These are phyloP conservation scores for Chytriomyces sp. DNA, from an alignment of 192 early-diverging fungal species.

Conservation along the genomic window DNA sequence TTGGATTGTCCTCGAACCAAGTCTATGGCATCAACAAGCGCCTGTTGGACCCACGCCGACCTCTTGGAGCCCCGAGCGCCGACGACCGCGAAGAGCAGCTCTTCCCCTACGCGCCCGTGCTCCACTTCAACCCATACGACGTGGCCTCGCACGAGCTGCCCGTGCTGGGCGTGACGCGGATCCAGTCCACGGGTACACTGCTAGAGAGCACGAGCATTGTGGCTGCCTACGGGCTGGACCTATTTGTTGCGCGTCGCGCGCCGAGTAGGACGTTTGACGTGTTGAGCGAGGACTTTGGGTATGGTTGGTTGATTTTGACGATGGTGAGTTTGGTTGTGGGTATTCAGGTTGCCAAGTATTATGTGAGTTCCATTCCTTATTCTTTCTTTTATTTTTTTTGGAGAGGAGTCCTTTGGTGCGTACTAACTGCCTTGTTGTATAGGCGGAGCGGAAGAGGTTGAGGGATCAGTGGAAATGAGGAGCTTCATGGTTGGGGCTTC, in stretches of 20 bases:
- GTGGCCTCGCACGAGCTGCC: constrained; percentile 74
- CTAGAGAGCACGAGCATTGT: constrained; percentile 95
- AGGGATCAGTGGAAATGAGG: constrained; percentile 42
- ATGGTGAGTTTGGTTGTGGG: constrained; percentile 76
- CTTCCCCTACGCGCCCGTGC: constrained; percentile 69
- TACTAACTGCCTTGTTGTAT: neutral
- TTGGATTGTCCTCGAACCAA: constrained; percentile 59
- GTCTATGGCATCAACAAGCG: constrained; percentile 70
- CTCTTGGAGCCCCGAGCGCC: constrained; percentile 60
- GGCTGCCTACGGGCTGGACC: constrained; percentile 84
- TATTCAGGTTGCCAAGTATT: constrained; percentile 64
- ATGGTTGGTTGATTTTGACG: constrained; percentile 78
- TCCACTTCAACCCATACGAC: constrained; percentile 75
- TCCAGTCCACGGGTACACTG: constrained; percentile 74
- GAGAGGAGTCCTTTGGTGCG: neutral
- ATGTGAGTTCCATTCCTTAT: constrained; percentile 37
- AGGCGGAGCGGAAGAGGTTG: constrained; percentile 45
- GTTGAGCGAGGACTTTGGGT: constrained; percentile 90
- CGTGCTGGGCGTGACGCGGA: constrained; percentile 67
- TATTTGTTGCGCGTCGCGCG: constrained; percentile 81
- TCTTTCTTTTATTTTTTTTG: neutral
- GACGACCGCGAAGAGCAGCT: constrained; percentile 90
- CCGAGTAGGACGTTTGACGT: constrained; percentile 93
- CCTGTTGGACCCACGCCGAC: constrained; percentile 84
- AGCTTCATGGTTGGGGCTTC: neutral